These are phyloP conservation scores for Closterium sp. DNA, from an alignment of 139 green algal species.

Conservation along the genomic window DNA sequence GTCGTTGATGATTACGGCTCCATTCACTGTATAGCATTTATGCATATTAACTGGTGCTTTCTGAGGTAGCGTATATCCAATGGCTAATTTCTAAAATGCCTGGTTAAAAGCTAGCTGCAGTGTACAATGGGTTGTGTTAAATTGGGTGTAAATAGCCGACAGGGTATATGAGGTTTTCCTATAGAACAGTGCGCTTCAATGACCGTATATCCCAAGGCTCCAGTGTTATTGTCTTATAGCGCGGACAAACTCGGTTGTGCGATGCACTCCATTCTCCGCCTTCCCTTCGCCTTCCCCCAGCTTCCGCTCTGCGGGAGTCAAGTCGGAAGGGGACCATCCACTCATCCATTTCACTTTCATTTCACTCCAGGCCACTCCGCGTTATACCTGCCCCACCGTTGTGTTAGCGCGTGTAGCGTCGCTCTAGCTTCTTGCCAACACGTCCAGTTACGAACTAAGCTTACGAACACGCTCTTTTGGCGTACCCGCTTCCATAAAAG, in stretches of 20 bases:
- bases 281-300: neutral
- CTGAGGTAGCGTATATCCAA: neutral
- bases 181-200: too few relatives aligned
- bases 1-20: constrained; percentile 40
- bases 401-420: neutral
- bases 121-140: neutral
- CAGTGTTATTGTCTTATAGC: neutral
- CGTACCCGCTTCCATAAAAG: neutral
- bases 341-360: neutral
- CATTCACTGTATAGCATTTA: constrained; percentile 33
- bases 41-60: constrained; percentile 29
- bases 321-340: neutral
- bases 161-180: neutral
- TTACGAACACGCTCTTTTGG: too few relatives aligned
- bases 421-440: neutral
- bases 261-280: neutral
- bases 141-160: neutral
- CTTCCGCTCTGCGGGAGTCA: too few relatives aligned
- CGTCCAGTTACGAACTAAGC: too few relatives aligned
- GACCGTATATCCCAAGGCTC: too few relatives aligned
- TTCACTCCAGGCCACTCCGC: neutral
- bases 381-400: neutral
- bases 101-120: neutral
- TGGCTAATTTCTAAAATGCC: neutral
- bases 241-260: neutral